Conservation (phyloP, 495 filamentous ascomycete species). For the Penicillium atrosanguineum region DNA sequence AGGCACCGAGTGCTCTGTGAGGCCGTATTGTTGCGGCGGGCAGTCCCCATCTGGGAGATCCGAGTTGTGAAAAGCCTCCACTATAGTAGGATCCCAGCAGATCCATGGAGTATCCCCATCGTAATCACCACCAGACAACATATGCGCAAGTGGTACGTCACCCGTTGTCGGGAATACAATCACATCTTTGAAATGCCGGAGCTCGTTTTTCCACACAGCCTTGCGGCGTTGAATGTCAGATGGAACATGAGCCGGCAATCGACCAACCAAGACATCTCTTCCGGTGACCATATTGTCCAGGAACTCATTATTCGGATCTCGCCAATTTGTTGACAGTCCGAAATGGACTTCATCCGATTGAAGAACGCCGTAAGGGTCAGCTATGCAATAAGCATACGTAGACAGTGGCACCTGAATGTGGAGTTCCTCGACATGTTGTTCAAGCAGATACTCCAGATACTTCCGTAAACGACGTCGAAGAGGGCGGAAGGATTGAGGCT, state of each 20-base stretch:
- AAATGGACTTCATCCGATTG: conserved; percentile 76
- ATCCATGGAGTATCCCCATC: conserved; percentile 90
- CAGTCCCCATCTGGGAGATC: conserved; percentile 46
- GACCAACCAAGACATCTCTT: conserved; percentile 80
- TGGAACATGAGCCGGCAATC: conserved; percentile 73
- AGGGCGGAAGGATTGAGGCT: conserved; percentile 55
- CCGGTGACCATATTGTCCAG: conserved; percentile 61
- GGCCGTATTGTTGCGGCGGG: conserved; percentile 51
- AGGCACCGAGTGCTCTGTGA: conserved; percentile 54
- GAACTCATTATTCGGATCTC: conserved; percentile 56
- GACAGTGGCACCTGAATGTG: conserved; percentile 74
- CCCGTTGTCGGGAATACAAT: conserved; percentile 81
- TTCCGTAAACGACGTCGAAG: conserved; percentile 56
- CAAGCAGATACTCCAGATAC: conserved; percentile 53
- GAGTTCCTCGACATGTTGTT: conserved; percentile 57
- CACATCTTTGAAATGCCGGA: conserved; percentile 78
- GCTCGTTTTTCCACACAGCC: conserved; percentile 62
- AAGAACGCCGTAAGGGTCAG: conserved; percentile 71
- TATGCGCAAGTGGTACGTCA: conserved; percentile 65
- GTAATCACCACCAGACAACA: conserved; percentile 91
- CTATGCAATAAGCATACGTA: conserved; percentile 75
- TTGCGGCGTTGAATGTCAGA: conserved; percentile 79
- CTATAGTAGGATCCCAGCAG: conserved; percentile 81
- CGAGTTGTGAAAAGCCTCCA: conserved; percentile 72
- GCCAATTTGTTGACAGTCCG: conserved; percentile 64